These are phyloP conservation scores for Rhodotorula babjevae DNA, from an alignment of 768 basidiomycete genomes.

Conservation along the genomic window DNA sequence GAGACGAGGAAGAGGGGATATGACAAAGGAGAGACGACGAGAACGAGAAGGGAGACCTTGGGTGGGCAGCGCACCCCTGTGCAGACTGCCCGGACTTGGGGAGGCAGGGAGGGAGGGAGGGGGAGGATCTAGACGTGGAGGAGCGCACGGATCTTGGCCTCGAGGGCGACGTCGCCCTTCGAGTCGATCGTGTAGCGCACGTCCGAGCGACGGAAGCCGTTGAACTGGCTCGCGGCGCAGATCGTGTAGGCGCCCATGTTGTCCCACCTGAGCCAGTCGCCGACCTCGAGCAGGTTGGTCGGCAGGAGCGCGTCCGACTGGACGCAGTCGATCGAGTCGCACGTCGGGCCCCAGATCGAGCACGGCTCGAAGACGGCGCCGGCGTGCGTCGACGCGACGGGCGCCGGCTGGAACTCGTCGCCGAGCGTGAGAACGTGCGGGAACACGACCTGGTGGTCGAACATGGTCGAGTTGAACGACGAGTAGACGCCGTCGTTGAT, in stretches of 20 bases:
- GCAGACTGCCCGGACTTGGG: background rate
- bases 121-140: background rate
- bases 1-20: background rate
- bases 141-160: constrained; percentile 25
- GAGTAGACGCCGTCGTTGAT: constrained; percentile 99
- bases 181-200: constrained; percentile 72
- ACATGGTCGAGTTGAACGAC: constrained; percentile 91
- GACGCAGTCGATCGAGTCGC: constrained; percentile 95
- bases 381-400: background rate
- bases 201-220: constrained; percentile 65
- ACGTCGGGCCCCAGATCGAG: constrained; percentile 97
- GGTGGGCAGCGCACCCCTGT: too few relatives aligned
- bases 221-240: constrained; percentile 64
- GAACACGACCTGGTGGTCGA: constrained; percentile 89
- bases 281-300: constrained; percentile 73
- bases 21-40: too few relatives aligned
- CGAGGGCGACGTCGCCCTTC: constrained; percentile 46
- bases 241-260: constrained; percentile 99
- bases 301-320: constrained; percentile 55
- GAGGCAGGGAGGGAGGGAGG: background rate
- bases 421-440: constrained; percentile 58
- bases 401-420: constrained; percentile 33
- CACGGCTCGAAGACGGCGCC: constrained; percentile 45
- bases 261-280: constrained; percentile 97
- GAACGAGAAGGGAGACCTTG: background rate